Evolutionary conservation across 768 basidiomycete genomes (phyloP), one percentile per base, ranked within the genome.

Genomic region (Galerina marginata): DNA sequence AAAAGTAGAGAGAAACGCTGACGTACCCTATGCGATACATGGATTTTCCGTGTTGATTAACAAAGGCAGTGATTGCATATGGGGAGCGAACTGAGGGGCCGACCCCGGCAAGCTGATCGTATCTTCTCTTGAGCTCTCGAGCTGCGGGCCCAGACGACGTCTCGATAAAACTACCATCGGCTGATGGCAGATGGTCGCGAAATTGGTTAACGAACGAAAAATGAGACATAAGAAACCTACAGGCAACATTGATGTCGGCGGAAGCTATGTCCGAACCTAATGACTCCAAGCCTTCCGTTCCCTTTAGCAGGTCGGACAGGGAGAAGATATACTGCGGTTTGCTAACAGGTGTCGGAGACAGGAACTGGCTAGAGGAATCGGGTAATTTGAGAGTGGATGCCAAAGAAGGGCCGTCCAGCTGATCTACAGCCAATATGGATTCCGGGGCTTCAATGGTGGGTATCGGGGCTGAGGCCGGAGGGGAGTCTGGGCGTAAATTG

Each of bases 11-110:
- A 60, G 26, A 54, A 37, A 46, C 42, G 50, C 16, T 61, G 43
- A 82, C 88, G 73, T 61, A 92, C 91, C 90, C 87, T 46, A 95
- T 83, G 50, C 92, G 88, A 75, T 80, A 93, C 81, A 90, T 85
- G 70, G 83, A 81, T 67, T 86, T 87, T 54, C 92, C 92, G 73
- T 91, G 86, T 69, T 92, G 90, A 69, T 91, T 93, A 49, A 90
- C 82, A 67, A 91, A 87, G 7, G 88, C 87, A n/a, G 91, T 93
- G 66, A 92, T 91, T 40, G 86, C 86, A 69, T 88, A 94, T 2
- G 92, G 92, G 11, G 91, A 93, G 33, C 89, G 85, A 10, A 87
- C 79, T 60, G 85, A 79, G 67, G 83, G 81, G 14, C 85, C 82
- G 33, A 93, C 89, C 11, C 91, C 88, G 38, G 86, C 72, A 44